phyloP scores from a whole-genome alignment of 139 green algal genomes.

The Chlorella sp. region DNA sequence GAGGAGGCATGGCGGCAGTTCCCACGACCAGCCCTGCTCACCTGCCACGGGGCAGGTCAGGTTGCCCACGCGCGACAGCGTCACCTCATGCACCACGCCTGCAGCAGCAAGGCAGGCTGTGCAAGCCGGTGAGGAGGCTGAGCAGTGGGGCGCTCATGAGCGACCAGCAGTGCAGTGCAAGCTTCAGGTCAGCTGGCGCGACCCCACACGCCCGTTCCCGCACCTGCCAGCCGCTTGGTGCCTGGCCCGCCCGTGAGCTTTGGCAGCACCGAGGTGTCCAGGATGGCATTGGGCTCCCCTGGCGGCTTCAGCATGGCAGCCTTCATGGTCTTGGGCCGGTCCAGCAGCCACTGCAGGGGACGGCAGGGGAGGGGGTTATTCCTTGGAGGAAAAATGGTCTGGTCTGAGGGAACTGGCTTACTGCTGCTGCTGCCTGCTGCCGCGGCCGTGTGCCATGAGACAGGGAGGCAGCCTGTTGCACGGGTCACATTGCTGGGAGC shows the following conservation, averaged over 20 bases:
- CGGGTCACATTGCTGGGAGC: no score
- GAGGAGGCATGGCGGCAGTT: no score
- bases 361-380: no score
- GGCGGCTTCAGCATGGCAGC: constrained; percentile 34
- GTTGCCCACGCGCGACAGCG: constrained; percentile 26
- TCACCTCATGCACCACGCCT: constrained; percentile 28
- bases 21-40: not conserved
- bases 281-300: not conserved
- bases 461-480: no score
- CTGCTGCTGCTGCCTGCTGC: not conserved
- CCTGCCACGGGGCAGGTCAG: constrained; percentile 35
- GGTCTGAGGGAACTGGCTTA: not conserved
- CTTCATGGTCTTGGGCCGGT: constrained; percentile 12
- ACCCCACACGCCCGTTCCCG: not conserved
- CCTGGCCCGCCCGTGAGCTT: constrained; percentile 3
- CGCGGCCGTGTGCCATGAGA: no score
- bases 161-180: no score
- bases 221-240: constrained; percentile 25
- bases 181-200: no score
- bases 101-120: not conserved
- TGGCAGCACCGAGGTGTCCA: constrained; percentile 17
- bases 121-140: not conserved
- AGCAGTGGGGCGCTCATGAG: no score
- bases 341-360: constrained; percentile 18
- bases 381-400: no score